These are phyloP conservation scores for Cenococcum geophilum DNA, from an alignment of 495 filamentous ascomycete genomes.

Conservation along the genomic window DNA sequence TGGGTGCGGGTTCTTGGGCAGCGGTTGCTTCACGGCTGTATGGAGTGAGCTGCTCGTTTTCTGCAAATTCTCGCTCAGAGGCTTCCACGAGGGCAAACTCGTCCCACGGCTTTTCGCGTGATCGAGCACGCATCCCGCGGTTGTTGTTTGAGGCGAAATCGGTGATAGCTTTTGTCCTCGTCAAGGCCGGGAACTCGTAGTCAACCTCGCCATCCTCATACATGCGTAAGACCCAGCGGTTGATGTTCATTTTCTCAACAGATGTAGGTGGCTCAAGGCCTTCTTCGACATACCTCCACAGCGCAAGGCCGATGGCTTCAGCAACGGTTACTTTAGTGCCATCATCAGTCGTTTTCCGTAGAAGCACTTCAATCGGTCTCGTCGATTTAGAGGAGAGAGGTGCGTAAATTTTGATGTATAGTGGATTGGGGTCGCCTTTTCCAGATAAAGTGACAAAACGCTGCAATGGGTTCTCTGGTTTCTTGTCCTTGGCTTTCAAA, in stretches of 20 bases:
- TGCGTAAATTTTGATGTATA: slow-evolving; percentile 79
- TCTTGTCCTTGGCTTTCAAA: slow-evolving; percentile 71
- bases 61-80: slow-evolving; percentile 64
- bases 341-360: slow-evolving; percentile 69
- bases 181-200: slow-evolving; percentile 85
- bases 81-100: slow-evolving; percentile 90
- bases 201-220: slow-evolving; percentile 95
- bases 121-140: slow-evolving; percentile 58
- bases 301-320: slow-evolving; percentile 81
- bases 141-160: slow-evolving; percentile 93
- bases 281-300: slow-evolving; percentile 85
- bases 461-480: slow-evolving; percentile 77
- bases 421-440: slow-evolving; percentile 72
- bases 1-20: slow-evolving; percentile 35
- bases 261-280: slow-evolving; percentile 65
- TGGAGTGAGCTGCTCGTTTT: slow-evolving; percentile 72
- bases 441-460: slow-evolving; percentile 80
- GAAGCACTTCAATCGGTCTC: slow-evolving; percentile 64
- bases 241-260: slow-evolving; percentile 69
- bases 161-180: slow-evolving; percentile 67
- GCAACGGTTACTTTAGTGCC: slow-evolving; percentile 67
- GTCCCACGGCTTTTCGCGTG: slow-evolving; percentile 79
- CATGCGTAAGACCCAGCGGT: slow-evolving; percentile 89
- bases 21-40: slow-evolving; percentile 54
- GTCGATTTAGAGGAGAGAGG: slow-evolving; percentile 64